Base-by-base conservation (phyloP, 2,329 filamentous ascomycete species). In the Curvularia spicifera region DNA sequence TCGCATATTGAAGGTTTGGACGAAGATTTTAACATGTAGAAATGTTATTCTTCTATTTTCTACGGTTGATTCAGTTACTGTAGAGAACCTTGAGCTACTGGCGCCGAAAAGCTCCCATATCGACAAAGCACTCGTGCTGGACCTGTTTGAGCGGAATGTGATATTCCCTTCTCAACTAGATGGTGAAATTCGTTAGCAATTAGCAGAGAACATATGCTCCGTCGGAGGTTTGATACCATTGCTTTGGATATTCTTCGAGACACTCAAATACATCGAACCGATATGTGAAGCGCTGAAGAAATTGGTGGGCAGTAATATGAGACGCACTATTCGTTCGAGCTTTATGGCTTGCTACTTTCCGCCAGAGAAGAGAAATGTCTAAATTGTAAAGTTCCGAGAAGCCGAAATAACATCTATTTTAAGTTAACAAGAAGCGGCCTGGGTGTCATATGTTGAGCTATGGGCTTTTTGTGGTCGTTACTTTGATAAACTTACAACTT, bases 231-330 rank as follows among this genome's bases (percentile, higher is more conserved):
- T 58, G 5, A 61, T 66, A 12, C 58, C 46, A n/a, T 61, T 42
- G 13, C 48, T 66, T 15, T 51, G 49, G 51, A 61, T 51, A 15
- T 66, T 66, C 29, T 66, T 66, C 39, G 42, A 66, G 44, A 63
- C 45, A 31, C 46, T 66, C 7, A 66, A 63, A 44, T 63, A 60
- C 42, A 37, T 65, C 13, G 56, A 65, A 42, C 63, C 51, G 22
- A 37, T 60, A 18, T 65, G 45, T 29, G 51, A 60, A 39, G 35
- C 37, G 6, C 50, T 65, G 12, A 65, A 47, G 56, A 46, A 52
- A 31, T 44, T 66, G 6, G 33, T 65, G 24, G 45, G 63, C 22
- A n/a, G 28, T 31, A 50, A 60, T 20, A 54, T 63, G 33, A 58
- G 51, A 35, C 26, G 46, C 37, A 62, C 48, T 18, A 65, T 65